Evolutionary conservation across 1,284 basidiomycete genomes (phyloP).

Genomic region (Wallemia mellicola): DNA sequence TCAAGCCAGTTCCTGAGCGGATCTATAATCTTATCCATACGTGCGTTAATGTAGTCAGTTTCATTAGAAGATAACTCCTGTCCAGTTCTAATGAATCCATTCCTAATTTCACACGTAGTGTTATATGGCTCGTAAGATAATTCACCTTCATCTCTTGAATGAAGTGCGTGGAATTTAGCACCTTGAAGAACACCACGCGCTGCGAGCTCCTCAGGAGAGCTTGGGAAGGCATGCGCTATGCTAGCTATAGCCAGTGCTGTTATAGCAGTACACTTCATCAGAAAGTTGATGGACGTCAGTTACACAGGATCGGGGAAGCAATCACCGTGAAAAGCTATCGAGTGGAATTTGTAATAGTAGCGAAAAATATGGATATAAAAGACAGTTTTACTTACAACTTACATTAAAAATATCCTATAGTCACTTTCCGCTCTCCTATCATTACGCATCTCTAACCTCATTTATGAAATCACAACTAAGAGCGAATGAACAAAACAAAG

Average conservation of each 20-base stretch:
- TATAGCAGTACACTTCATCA: too few relatives aligned
- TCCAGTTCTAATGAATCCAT: neutral
- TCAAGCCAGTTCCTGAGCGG: neutral
- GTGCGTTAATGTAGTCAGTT: neutral
- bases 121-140: neutral
- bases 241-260: neutral
- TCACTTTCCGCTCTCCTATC: neutral
- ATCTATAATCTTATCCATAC: neutral
- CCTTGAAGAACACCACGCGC: neutral
- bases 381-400: neutral
- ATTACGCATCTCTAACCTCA: neutral
- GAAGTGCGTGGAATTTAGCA: neutral
- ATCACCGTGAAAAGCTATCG: neutral
- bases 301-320: too few relatives aligned
- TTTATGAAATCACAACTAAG: neutral
- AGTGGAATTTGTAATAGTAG: too few relatives aligned
- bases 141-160: neutral
- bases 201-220: neutral
- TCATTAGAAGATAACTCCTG: neutral
- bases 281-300: too few relatives aligned
- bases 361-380: too few relatives aligned
- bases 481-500: neutral
- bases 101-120: neutral
- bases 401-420: neutral
- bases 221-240: neutral